A percentile compares a stretch with the other conserved stretches of the same genome.
Evolutionary conservation across 768 basidiomycete genomes (phyloP).

Genomic region (Boletus rufocinnamomeus): DNA sequence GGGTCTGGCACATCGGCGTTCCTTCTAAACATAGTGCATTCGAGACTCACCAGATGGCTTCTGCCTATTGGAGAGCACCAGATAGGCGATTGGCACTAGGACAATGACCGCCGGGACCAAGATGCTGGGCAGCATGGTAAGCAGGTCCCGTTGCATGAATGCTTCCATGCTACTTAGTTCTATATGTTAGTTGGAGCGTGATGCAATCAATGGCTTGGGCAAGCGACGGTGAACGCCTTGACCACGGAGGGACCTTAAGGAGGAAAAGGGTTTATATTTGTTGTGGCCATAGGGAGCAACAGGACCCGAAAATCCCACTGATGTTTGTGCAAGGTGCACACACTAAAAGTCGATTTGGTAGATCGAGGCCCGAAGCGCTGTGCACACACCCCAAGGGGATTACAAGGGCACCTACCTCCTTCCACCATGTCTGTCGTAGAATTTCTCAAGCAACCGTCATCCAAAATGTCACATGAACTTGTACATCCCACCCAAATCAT

Average conservation of each 20-base stretch:
- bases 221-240: not conserved
- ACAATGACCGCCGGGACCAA: conserved; percentile 14
- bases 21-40: conserved; percentile 3
- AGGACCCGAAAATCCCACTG: too few relatives aligned
- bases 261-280: not conserved
- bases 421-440: too few relatives aligned
- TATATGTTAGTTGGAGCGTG: not conserved
- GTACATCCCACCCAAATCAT: too few relatives aligned
- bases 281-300: not conserved
- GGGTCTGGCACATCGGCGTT: not conserved
- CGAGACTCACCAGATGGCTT: conserved; percentile 18
- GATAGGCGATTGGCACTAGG: conserved; percentile 19
- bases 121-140: conserved; percentile 9
- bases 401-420: too few relatives aligned
- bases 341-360: too few relatives aligned
- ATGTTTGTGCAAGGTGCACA: too few relatives aligned
- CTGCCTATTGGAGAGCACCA: conserved; percentile 9
- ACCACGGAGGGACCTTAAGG: not conserved
- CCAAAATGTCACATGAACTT: too few relatives aligned
- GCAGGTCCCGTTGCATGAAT: conserved; percentile 5
- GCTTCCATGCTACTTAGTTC: not conserved
- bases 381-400: too few relatives aligned
- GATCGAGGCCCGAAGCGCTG: too few relatives aligned
- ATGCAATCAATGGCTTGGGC: not conserved
- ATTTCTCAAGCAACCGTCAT: too few relatives aligned